phyloP scores from a whole-genome alignment of 768 basidiomycete species.

The Postia placenta region DNA sequence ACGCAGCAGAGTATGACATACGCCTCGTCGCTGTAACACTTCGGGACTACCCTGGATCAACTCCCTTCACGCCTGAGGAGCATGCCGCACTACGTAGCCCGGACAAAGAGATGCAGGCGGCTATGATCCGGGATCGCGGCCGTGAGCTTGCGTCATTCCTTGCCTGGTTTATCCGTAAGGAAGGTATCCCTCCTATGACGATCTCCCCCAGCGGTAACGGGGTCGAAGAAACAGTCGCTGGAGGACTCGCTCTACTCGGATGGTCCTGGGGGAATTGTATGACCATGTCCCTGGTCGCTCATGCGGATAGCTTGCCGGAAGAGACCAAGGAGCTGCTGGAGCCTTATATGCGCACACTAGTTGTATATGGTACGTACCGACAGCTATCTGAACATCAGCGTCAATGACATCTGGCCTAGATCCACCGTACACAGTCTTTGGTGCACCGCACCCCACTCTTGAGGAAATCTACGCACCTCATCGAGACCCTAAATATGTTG shows the following conservation, averaged over 20 bases:
- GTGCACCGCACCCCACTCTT: not conserved
- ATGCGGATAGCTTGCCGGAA: slow-evolving; percentile 1
- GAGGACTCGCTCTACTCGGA: slow-evolving; percentile 17
- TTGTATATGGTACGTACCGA: slow-evolving; percentile 5
- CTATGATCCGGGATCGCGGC: slow-evolving; percentile 23
- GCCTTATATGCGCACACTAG: not conserved
- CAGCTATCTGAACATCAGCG: too few relatives aligned
- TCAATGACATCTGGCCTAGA: not conserved
- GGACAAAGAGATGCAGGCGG: slow-evolving; percentile 2
- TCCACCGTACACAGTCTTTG: not conserved
- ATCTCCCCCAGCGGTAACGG: not conserved
- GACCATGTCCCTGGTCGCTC: slow-evolving; percentile 17
- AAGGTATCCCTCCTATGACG: slow-evolving; percentile 21
- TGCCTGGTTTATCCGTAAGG: slow-evolving; percentile 24
- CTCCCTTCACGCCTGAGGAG: slow-evolving; percentile 16
- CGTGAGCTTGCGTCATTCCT: slow-evolving; percentile 30
- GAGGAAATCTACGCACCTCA: not conserved
- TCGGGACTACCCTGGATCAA: slow-evolving; percentile 24
- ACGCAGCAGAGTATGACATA: slow-evolving; percentile 13
- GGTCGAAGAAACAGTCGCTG: slow-evolving; percentile 10
- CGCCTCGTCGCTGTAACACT: slow-evolving; percentile 21
- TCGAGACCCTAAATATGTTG: slow-evolving; percentile 1
- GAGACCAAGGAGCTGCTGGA: not conserved
- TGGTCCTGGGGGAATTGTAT: slow-evolving; percentile 30
- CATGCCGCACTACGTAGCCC: slow-evolving; percentile 1